These are phyloP conservation scores for Boehmeria nivea DNA, from an alignment of 306 rosid genomes.

Conservation along the genomic window DNA sequence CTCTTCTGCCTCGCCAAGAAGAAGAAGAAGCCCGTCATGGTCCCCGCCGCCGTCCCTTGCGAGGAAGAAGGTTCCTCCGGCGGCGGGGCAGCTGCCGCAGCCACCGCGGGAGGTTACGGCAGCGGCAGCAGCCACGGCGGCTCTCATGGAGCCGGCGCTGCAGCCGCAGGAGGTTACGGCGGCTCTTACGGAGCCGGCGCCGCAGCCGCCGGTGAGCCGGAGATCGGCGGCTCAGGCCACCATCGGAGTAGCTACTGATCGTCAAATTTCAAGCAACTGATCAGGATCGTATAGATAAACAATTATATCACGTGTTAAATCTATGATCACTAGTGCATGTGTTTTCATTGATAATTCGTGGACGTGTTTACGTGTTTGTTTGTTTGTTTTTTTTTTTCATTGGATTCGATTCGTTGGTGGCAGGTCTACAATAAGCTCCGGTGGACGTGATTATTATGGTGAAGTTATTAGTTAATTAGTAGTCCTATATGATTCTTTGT, in stretches of 20 bases:
- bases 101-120: background rate
- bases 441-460: too few relatives aligned
- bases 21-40: slow-evolving; percentile 34
- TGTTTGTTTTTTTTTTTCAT: background rate
- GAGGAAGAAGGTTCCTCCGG: slow-evolving; percentile 17
- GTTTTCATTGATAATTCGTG: background rate
- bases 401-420: background rate
- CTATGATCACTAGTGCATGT: background rate
- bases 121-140: background rate
- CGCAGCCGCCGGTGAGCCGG: slow-evolving; percentile 5
- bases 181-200: background rate
- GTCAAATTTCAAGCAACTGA: too few relatives aligned
- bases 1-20: slow-evolving; percentile 42
- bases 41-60: slow-evolving; percentile 29
- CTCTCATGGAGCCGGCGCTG: background rate
- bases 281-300: too few relatives aligned
- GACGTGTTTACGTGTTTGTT: background rate
- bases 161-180: background rate
- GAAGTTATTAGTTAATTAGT: too few relatives aligned
- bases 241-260: slow-evolving; percentile 12
- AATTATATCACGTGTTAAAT: too few relatives aligned
- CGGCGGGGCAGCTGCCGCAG: background rate
- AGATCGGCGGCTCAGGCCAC: background rate
- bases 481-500: background rate
- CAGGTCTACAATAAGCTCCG: too few relatives aligned